Conservation (phyloP, 176 grass and related monocot species). For the Musa beccarii region DNA sequence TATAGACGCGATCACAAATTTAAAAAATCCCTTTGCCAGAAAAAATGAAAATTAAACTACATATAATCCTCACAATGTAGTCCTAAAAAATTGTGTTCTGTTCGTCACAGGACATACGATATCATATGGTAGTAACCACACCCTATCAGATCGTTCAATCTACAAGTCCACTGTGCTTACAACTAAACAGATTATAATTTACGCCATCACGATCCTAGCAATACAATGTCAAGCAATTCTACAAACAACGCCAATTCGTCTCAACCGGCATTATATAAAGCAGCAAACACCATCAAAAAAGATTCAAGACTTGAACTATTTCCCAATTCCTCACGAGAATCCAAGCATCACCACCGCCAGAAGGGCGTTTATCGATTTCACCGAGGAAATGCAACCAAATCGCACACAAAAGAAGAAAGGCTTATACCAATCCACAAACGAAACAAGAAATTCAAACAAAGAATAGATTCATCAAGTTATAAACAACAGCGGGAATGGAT, state of each 20-base stretch:
- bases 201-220: neutral
- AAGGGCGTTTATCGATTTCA: neutral
- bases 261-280: neutral
- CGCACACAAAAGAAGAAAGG: neutral
- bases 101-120: too few relatives aligned
- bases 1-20: too few relatives aligned
- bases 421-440: neutral
- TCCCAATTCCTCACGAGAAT: neutral
- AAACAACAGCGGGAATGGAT: neutral
- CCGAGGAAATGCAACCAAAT: neutral
- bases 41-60: too few relatives aligned
- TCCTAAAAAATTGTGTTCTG: too few relatives aligned
- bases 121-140: too few relatives aligned
- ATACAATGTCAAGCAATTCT: neutral
- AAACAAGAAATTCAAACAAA: conserved; percentile 3
- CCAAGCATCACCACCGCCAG: neutral
- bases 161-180: neutral
- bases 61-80: too few relatives aligned
- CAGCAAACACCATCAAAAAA: neutral
- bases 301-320: neutral
- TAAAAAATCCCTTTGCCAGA: too few relatives aligned
- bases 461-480: neutral
- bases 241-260: neutral
- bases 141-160: too few relatives aligned
- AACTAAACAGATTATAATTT: neutral